Evolutionary conservation across 768 basidiomycete species (phyloP), one percentile per base, ranked within the genome.

Genomic region (Pisolithus albus): DNA sequence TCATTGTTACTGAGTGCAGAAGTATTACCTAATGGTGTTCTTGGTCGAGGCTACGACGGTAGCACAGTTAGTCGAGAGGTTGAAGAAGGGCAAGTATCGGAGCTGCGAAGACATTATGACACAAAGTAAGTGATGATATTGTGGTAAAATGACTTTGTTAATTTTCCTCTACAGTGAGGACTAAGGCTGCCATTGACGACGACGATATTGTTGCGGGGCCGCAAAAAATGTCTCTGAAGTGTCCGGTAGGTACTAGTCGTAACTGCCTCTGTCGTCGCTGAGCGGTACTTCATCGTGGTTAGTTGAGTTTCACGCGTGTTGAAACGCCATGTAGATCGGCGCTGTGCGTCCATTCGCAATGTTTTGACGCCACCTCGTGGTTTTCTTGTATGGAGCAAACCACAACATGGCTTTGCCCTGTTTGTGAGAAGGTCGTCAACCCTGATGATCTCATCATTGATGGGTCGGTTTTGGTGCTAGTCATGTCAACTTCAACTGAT

Each of bases 321-420:
- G 74, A 69, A 32, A 86, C 80, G 0, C 95, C 96, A 7, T 84
- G 88, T 64, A 88, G 95, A 28, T 94, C 96, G 0, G 76, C 72
- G n/a, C 74, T 76, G 53, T 98, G 96, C 62, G 82, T 88, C 36
- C 96, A 98, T 68, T 72, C 88, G 7, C 89, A 93, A 59, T 99
- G 96, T 66, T 99, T 98, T 69, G 96, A 99, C 68, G 93, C 93
- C 0, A 77, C 76, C 16, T 91, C 88, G 38, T 99, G 93, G 93
- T 91, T 87, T 62, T 85, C 86, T 5, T 83, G 95, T 65, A 98
- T 96, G 82, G 90, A 95, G 62, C 86, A 91, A 70, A 97, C 93
- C 8, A 96, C 95, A 2, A 93, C 92, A 28, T 99, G 90, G 87
- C 68, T 86, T 43, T 98, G 96, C 68, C 95, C 96, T 24, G 86